Evolutionary conservation across 2,329 filamentous ascomycete genomes (phyloP).

Genomic region (Aureobasidium sp.): DNA sequence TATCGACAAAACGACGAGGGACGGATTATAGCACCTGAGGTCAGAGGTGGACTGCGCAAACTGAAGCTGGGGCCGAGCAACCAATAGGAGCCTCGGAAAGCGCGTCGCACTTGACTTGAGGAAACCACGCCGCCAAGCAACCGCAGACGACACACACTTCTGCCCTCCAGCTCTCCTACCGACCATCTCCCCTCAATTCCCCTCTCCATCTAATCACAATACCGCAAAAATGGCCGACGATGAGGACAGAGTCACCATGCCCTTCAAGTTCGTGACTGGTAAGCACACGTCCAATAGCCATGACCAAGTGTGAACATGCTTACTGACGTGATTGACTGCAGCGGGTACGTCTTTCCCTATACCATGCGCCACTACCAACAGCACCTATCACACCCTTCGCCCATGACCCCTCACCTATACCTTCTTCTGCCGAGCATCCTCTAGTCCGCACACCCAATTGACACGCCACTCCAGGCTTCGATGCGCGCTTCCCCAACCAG

Average conservation of each 20-base stretch:
- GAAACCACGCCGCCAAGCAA: slow-evolving; percentile 1
- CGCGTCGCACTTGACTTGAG: not conserved
- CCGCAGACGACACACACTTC: slow-evolving; percentile 3
- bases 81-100: not conserved
- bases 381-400: not conserved
- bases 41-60: not conserved
- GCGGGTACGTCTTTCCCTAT: slow-evolving; percentile 6
- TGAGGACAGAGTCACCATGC: slow-evolving; percentile 87
- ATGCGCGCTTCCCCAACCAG: slow-evolving; percentile 96
- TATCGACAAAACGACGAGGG: not conserved
- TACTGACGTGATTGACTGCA: slow-evolving; percentile 15
- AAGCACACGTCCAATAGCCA: slow-evolving; percentile 38
- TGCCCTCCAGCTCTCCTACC: not conserved
- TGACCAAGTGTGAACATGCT: slow-evolving; percentile 17
- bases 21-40: not conserved
- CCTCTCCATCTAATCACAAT: slow-evolving; percentile 16
- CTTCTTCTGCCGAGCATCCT: not conserved
- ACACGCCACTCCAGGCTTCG: slow-evolving; percentile 60
- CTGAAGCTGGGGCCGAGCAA: not conserved
- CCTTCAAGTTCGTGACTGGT: slow-evolving; percentile 99
- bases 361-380: not conserved
- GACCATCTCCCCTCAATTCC: slow-evolving; percentile 4
- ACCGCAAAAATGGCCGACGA: slow-evolving; percentile 80
- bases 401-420: not conserved
- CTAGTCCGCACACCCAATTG: not conserved